Evolutionary conservation across 1,284 basidiomycete genomes (phyloP).

Genomic region (Kwoniella shivajii): DNA sequence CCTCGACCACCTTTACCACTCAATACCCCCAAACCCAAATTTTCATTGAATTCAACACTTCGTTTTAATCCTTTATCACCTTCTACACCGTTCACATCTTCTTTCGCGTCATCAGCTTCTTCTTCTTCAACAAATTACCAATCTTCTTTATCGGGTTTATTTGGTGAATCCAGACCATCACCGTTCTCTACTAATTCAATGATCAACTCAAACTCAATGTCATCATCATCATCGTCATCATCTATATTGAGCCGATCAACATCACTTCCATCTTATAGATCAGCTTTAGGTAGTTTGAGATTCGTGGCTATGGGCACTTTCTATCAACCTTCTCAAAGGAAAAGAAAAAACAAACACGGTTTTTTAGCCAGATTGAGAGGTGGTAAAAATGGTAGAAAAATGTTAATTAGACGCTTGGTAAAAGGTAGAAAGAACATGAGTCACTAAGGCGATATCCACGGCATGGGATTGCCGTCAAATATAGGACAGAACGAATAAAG

Average conservation of each 20-base stretch:
- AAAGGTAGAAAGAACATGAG: conserved; percentile 66
- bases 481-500: no score
- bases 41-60: conserved; percentile 8
- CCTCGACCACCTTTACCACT: conserved; percentile 1
- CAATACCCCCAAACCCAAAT: conserved; percentile 2
- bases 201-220: neutral
- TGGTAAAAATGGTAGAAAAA: conserved; percentile 62
- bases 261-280: neutral
- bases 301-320: conserved; percentile 62
- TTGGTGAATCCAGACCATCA: neutral
- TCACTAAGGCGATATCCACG: conserved; percentile 53
- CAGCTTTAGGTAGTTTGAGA: conserved; percentile 15
- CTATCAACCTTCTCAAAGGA: conserved; percentile 86
- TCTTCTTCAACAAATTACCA: neutral
- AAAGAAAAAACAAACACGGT: conserved; percentile 84
- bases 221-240: conserved; percentile 1
- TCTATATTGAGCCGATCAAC: conserved; percentile 16
- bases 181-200: neutral
- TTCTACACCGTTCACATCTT: neutral
- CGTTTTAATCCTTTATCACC: neutral
- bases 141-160: neutral
- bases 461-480: neutral
- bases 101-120: neutral
- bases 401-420: conserved; percentile 61
- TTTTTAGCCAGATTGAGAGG: conserved; percentile 70